A percentile compares a stretch with the other conserved stretches of the same genome.
Evolutionary conservation across 2,329 filamentous ascomycete genomes (phyloP).

Genomic region (Aspergillus tubingensis): DNA sequence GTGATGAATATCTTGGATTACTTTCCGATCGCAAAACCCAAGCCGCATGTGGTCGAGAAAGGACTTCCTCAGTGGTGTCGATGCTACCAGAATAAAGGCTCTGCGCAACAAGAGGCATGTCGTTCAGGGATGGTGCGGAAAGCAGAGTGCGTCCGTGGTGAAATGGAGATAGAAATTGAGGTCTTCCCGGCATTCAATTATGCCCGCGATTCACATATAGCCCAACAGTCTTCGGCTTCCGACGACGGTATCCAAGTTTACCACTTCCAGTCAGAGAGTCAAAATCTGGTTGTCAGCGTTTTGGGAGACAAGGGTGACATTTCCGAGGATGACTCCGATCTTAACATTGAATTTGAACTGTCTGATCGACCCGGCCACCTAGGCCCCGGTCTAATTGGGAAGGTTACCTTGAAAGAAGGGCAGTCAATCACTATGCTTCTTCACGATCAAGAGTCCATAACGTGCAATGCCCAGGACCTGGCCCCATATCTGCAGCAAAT

Average conservation of each 20-base stretch:
- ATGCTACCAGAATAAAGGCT: slow-evolving; percentile 28
- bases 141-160: slow-evolving; percentile 71
- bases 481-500: background rate
- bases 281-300: background rate
- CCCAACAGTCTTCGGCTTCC: slow-evolving; percentile 44
- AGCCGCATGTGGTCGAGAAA: slow-evolving; percentile 33
- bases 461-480: slow-evolving; percentile 43
- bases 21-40: slow-evolving; percentile 67
- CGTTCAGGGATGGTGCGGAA: slow-evolving; percentile 61
- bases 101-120: slow-evolving; percentile 44
- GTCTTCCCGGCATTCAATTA: slow-evolving; percentile 75
- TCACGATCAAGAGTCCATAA: slow-evolving; percentile 61
- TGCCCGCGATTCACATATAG: slow-evolving; percentile 60
- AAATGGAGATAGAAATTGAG: slow-evolving; percentile 66
- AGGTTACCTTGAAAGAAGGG: slow-evolving; percentile 63
- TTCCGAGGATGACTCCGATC: background rate
- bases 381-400: slow-evolving; percentile 65
- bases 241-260: background rate
- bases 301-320: background rate
- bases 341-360: background rate
- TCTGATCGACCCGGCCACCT: slow-evolving; percentile 53
- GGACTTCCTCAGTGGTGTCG: slow-evolving; percentile 35
- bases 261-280: background rate
- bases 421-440: slow-evolving; percentile 70
- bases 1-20: slow-evolving; percentile 74